Base-by-base conservation (phyloP, 495 filamentous ascomycete species). In the Paragyromitra xinjiangensis region DNA sequence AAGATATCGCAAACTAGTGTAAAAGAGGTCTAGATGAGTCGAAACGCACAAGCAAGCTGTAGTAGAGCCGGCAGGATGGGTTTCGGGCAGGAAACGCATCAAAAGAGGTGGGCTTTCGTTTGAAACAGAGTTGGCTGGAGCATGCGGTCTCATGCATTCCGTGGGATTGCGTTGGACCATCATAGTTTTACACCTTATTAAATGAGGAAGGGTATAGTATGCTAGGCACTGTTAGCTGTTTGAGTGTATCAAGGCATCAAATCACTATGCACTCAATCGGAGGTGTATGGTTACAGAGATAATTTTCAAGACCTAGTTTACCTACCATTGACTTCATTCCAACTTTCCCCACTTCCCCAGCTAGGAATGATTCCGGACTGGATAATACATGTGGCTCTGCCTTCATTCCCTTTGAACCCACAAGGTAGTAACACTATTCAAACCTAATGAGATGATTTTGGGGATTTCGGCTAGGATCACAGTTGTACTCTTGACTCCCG, bases 241-340 rank as follows among this genome's bases (percentile, higher is more conserved):
- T 24, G 42, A 75, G 24, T 34, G 45, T 64, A 58, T 45, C 12
- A 65, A 71, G 53, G 9, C 34, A 11, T 37, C 24, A 55, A 64
- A 64, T 48, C 48, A 39, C 68, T 77, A 72, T 77, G 74, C 69
- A 64, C 68, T 77, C 74, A 65, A 72, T 72, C 68, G 73, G 45
- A 68, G 39, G 50, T 64, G n/a, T 56, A 16, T 58, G 58, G 14
- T 45, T 40, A 55, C 14, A 48, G 29, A 59, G 19, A 40, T 56
- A 70, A 48, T 45, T 64, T 50, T 64, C 1, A 34, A 11, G 58
- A 61, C 50, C 9, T 63, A 44, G 37, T 40, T 24, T 61, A 34
- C 45, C 19, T 61, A 66, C 56, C 51, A 66, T 73, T 42, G 16
- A 44, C 68, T 24, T 40, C 3, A 12, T 65, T 48, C 24, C 12